These are phyloP conservation scores for Strobilomyces echinocephalus DNA, from an alignment of 768 basidiomycete species.

Conservation along the genomic window DNA sequence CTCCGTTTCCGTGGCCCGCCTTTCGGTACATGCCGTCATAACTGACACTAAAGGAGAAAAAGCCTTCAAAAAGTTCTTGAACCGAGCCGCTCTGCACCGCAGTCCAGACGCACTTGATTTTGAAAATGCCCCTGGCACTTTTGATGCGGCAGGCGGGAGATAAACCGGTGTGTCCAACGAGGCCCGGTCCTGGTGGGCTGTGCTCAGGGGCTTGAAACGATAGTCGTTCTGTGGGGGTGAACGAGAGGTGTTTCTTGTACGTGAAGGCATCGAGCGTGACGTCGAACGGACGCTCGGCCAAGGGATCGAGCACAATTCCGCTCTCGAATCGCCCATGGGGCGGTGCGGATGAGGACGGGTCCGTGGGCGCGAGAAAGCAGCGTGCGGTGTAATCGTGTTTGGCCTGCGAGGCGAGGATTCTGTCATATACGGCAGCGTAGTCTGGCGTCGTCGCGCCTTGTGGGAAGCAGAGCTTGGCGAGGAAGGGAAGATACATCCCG, in stretches of 20 bases:
- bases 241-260: constrained; percentile 23
- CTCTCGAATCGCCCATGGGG: constrained; percentile 25
- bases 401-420: constrained; percentile 35
- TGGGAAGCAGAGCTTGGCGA: constrained; percentile 31
- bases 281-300: constrained; percentile 34
- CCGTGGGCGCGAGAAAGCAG: constrained; percentile 21
- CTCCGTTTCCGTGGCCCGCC: constrained; percentile 34
- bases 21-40: constrained; percentile 33
- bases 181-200: constrained; percentile 21
- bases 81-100: constrained; percentile 12
- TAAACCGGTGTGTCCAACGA: constrained; percentile 27
- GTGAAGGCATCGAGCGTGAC: constrained; percentile 25
- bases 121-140: constrained; percentile 31
- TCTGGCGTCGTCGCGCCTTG: constrained; percentile 22
- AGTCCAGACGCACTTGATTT: constrained; percentile 34
- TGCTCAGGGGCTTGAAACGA: constrained; percentile 26
- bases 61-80: constrained; percentile 40
- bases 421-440: constrained; percentile 32
- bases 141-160: constrained; percentile 30
- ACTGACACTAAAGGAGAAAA: constrained; percentile 32
- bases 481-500: constrained; percentile 35
- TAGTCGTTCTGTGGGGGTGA: constrained; percentile 23
- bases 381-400: constrained; percentile 35
- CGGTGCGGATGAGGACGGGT: constrained; percentile 8
- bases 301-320: constrained; percentile 28